Conservation (phyloP, 768 basidiomycete species). For the Daedaleopsis nitida region DNA sequence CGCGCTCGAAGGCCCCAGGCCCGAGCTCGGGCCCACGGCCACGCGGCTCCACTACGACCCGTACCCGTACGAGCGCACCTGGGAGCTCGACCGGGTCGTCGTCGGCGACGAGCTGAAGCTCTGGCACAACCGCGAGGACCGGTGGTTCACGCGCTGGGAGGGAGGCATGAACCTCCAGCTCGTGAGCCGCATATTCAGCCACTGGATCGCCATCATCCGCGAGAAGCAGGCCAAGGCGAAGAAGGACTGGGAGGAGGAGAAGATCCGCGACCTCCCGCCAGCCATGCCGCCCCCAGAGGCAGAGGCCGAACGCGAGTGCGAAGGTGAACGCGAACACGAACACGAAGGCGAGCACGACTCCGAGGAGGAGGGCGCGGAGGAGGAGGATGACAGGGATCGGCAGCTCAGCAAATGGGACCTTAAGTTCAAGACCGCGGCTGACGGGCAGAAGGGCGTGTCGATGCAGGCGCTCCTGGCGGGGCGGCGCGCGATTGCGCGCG, state of each 20-base stretch:
- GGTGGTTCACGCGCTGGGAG: slow-evolving; percentile 1
- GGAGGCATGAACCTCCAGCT: not conserved
- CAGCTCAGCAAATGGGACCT: not conserved
- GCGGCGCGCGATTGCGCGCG: slow-evolving; percentile 10
- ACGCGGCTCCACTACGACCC: slow-evolving; percentile 11
- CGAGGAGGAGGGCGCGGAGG: not conserved
- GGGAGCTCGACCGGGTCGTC: not conserved
- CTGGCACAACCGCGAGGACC: slow-evolving; percentile 9
- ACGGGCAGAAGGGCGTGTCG: slow-evolving; percentile 6
- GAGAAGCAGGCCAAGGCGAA: not conserved
- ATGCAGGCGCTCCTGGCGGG: slow-evolving; percentile 6
- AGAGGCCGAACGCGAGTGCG: too few species aligned
- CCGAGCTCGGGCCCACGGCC: not conserved
- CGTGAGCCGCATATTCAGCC: not conserved
- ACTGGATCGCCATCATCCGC: not conserved
- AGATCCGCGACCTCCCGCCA: not conserved
- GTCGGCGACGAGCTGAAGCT: not conserved
- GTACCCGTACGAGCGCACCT: slow-evolving; percentile 13
- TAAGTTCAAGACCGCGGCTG: slow-evolving; percentile 6
- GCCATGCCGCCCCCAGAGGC: not conserved
- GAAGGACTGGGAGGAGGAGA: slow-evolving; percentile 6
- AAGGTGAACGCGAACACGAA: not conserved
- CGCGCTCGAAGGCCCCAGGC: too few species aligned
- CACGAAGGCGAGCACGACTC: not conserved
- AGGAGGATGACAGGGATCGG: too few species aligned